A percentile compares a stretch with the other conserved stretches of the same genome.
These are phyloP conservation scores for Venturia oleaginea DNA, from an alignment of 2,329 filamentous ascomycete species.

Conservation along the genomic window DNA sequence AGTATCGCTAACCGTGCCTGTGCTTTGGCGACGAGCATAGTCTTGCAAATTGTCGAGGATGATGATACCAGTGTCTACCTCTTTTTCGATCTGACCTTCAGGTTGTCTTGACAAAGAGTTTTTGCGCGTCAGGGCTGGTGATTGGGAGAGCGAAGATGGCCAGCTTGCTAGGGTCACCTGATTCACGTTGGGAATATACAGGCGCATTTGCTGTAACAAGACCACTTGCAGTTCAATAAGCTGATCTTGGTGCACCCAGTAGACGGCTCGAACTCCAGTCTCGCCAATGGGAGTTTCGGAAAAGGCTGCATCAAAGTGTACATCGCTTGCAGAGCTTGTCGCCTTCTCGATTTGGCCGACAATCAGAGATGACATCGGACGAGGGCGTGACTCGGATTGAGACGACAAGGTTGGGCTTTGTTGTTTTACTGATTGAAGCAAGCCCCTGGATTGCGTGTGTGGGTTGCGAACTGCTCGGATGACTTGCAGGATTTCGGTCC, in stretches of 20 bases:
- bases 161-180: constrained; percentile 8
- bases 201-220: constrained; percentile 40
- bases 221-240: constrained; percentile 45
- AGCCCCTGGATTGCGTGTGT: not conserved
- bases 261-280: constrained; percentile 38
- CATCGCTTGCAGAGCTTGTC: not conserved
- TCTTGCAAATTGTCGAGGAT: constrained; percentile 40
- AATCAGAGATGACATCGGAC: constrained; percentile 2
- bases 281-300: constrained; percentile 38
- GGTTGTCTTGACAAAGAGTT: constrained; percentile 5
- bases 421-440: not conserved
- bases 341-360: constrained; percentile 1
- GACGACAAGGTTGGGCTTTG: not conserved
- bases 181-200: constrained; percentile 23
- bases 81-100: constrained; percentile 21
- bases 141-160: constrained; percentile 17
- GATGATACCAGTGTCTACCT: constrained; percentile 33
- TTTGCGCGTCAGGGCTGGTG: constrained; percentile 2
- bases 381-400: not conserved
- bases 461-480: constrained; percentile 8
- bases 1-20: constrained; percentile 34
- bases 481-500: constrained; percentile 36
- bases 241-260: constrained; percentile 47
- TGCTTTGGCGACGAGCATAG: constrained; percentile 37
- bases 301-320: constrained; percentile 41